Evolutionary conservation across 352 stramenopile genomes (phyloP).

Genomic region (Plasmopara viticola): DNA sequence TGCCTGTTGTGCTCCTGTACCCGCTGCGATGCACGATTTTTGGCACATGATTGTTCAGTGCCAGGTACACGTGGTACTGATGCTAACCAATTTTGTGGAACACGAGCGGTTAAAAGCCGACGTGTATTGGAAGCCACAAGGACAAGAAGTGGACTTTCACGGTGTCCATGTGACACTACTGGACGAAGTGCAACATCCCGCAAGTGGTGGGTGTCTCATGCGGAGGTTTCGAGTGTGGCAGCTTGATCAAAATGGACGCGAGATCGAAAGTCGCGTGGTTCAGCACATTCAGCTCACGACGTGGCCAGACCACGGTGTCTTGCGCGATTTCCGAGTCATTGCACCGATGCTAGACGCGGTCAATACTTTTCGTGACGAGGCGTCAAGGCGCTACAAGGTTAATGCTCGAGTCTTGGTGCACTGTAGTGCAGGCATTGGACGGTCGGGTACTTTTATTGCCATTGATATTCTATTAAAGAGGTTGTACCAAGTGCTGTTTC

Average conservation of each 20-base stretch:
- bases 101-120: constrained; percentile 62
- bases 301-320: constrained; percentile 74
- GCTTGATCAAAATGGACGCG: constrained; percentile 11
- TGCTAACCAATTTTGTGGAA: constrained; percentile 86
- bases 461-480: constrained; percentile 71
- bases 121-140: constrained; percentile 58
- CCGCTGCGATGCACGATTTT: constrained; percentile 61
- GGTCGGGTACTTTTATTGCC: constrained; percentile 78
- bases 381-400: constrained; percentile 18
- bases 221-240: constrained; percentile 49
- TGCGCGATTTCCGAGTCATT: constrained; percentile 66
- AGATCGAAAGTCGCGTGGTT: constrained; percentile 31
- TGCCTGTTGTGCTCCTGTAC: constrained; percentile 65
- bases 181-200: constrained; percentile 28
- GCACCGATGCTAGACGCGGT: constrained; percentile 65
- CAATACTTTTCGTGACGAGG: constrained; percentile 37
- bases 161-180: constrained; percentile 48
- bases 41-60: constrained; percentile 80
- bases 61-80: constrained; percentile 76
- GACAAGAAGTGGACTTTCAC: constrained; percentile 42
- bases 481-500: constrained; percentile 28
- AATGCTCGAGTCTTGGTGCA: constrained; percentile 52
- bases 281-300: constrained; percentile 74
- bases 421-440: constrained; percentile 76
- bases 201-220: constrained; percentile 35